Base-by-base conservation (phyloP, 2,329 filamentous ascomycete species). In the Incumbomyces lentus region DNA sequence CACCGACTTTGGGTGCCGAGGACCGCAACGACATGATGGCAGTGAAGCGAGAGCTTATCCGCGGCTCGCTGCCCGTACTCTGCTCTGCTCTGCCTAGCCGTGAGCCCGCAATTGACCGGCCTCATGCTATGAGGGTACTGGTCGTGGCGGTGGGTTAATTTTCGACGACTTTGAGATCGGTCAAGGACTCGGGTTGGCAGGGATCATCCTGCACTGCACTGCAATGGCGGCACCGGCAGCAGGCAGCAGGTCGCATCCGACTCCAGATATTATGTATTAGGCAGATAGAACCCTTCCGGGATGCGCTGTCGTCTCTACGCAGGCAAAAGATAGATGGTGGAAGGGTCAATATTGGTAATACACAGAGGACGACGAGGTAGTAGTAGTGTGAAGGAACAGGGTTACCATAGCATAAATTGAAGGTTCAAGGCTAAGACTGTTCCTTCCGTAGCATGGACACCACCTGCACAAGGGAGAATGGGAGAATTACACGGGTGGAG, bases 11-110 rank as follows among this genome's bases (percentile, higher is more conserved):
- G 16, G 44, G 14, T 19, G 35, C 26, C 2, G 44, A 40, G 10
- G 44, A 46, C 22, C 44, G 31, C 14, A 46, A 35, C 14, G 44
- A 40, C 44, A 46, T 46, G 44, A 22, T 19, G 14, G 36, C 14
- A 19, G 14, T 12, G 26, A 31, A 34, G 30, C 44, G 30, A 46
- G 44, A 34, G 42, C 42, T 37, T 45, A 16, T 5, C 38, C 42
- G 38, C n/a, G n/a, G n/a, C n/a, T n/a, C n/a, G 22, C 22, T 26
- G 22, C 22, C 22, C 22, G 22, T 26, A 8, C n/a, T n/a, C n/a
- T n/a, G n/a, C 22, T 26, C 33, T 38, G 42, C 42, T 45, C 36
- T 45, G 30, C 8, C 42, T 45, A 37, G 42, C 42, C 13, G 42
- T 38, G 42, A 45, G 42, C 42, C 18, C 33, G 10, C 13, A 7